Evolutionary conservation across 2,329 filamentous ascomycete species (phyloP).

Genomic region (Colletotrichum spaethianum): DNA sequence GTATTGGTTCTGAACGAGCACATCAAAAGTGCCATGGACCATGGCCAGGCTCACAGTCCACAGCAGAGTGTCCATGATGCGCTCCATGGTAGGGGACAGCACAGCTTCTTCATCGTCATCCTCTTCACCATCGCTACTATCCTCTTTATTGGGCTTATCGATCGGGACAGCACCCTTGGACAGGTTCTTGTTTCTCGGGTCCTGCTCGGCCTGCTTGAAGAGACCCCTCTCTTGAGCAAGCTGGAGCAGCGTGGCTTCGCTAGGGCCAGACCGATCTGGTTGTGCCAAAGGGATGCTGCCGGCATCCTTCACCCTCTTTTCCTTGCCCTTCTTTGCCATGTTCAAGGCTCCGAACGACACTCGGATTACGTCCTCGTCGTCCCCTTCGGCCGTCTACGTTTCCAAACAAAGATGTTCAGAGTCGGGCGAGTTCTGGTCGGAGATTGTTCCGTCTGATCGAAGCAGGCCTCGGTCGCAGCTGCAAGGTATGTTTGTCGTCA

Average conservation of each 20-base stretch:
- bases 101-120: slow-evolving; percentile 49
- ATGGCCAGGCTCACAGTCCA: slow-evolving; percentile 76
- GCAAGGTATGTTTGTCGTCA: slow-evolving; percentile 11
- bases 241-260: slow-evolving; percentile 79
- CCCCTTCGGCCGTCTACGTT: neutral
- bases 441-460: neutral
- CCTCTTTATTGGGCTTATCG: slow-evolving; percentile 26
- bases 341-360: neutral
- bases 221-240: slow-evolving; percentile 77
- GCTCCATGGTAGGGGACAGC: slow-evolving; percentile 63
- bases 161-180: slow-evolving; percentile 39
- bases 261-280: slow-evolving; percentile 75
- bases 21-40: slow-evolving; percentile 81
- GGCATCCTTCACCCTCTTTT: slow-evolving; percentile 64
- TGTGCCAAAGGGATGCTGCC: slow-evolving; percentile 73
- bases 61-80: slow-evolving; percentile 68
- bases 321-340: slow-evolving; percentile 55
- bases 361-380: neutral
- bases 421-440: neutral
- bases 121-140: slow-evolving; percentile 43
- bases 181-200: slow-evolving; percentile 53
- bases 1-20: slow-evolving; percentile 85
- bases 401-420: neutral
- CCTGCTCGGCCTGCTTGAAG: slow-evolving; percentile 63
- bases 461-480: neutral